A percentile compares a stretch with the other conserved stretches of the same genome.
Conservation (phyloP, 179 eudicot genomes). For the Spergularia azorica region DNA sequence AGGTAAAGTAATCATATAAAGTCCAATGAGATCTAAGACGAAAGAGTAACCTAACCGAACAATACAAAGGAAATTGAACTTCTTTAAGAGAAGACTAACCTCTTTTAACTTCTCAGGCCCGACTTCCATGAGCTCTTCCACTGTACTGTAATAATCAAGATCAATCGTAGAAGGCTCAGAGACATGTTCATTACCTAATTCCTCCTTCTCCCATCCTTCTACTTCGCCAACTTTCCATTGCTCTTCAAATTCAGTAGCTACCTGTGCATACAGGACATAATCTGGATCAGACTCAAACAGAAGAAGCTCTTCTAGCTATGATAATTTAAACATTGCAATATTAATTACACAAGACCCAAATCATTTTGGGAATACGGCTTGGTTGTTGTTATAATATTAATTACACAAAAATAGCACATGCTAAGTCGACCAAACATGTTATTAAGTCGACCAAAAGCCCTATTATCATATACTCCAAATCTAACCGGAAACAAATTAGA, state of each 20-base stretch:
- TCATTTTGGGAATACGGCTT: no score
- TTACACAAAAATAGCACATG: no score
- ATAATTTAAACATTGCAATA: not conserved
- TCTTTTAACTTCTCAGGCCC: constrained; percentile 94
- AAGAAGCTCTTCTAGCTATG: not conserved
- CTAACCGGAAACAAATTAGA: no score
- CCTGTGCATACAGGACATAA: constrained; percentile 38
- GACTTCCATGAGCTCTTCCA: constrained; percentile 80
- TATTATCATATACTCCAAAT: no score
- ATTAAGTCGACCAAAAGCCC: no score
- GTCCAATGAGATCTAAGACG: not conserved
- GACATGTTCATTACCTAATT: constrained; percentile 63
- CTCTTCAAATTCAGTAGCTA: constrained; percentile 84
- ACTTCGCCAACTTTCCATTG: constrained; percentile 70
- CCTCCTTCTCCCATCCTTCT: constrained; percentile 78
- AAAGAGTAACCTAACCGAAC: not conserved
- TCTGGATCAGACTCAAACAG: not conserved
- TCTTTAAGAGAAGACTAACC: constrained; percentile 43
- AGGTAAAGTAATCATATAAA: not conserved
- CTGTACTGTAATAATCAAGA: constrained; percentile 83
- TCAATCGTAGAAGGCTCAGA: constrained; percentile 53
- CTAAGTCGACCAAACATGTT: no score
- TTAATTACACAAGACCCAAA: not conserved
- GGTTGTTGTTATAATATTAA: no score
- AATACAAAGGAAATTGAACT: not conserved